Percentiles rank a stretch among this genome's conserved stretches.
Conservation (phyloP, 2,329 filamentous ascomycete genomes). For the Monosporascus sp. region DNA sequence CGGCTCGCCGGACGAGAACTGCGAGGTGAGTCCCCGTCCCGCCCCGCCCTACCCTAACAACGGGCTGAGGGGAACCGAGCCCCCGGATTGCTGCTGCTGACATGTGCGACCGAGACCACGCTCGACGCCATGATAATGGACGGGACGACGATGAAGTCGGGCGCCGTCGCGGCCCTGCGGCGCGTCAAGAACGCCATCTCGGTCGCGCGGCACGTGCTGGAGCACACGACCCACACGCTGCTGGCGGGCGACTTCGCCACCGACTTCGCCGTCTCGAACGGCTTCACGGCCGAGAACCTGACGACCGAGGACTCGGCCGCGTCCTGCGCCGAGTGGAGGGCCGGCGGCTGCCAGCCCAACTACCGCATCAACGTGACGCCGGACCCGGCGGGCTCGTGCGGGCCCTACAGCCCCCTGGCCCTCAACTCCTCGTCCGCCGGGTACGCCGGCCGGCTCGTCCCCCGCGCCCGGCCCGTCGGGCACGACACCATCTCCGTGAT, state of each 20-base stretch:
- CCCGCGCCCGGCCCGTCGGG: slow-evolving; percentile 8
- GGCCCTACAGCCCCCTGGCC: slow-evolving; percentile 38
- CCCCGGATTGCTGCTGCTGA: background rate
- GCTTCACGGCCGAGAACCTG: slow-evolving; percentile 41
- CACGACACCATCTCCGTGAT: slow-evolving; percentile 53
- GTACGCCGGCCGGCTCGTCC: slow-evolving; percentile 12
- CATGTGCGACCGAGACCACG: slow-evolving; percentile 34
- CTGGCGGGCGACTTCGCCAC: slow-evolving; percentile 49
- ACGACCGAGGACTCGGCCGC: slow-evolving; percentile 34
- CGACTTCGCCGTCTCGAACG: slow-evolving; percentile 45
- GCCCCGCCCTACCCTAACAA: too few species aligned
- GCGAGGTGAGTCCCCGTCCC: slow-evolving; percentile 30
- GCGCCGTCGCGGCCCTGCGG: slow-evolving; percentile 46
- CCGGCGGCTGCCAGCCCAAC: slow-evolving; percentile 41
- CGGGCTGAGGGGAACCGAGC: too few species aligned
- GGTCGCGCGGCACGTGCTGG: slow-evolving; percentile 45
- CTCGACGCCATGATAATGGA: slow-evolving; percentile 57
- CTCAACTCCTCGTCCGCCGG: slow-evolving; percentile 10
- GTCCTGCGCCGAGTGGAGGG: slow-evolving; percentile 38
- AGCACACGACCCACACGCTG: slow-evolving; percentile 46
- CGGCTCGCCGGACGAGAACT: slow-evolving; percentile 49
- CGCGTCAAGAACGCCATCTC: slow-evolving; percentile 42
- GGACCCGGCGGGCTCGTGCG: slow-evolving; percentile 36
- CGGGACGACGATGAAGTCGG: slow-evolving; percentile 45
- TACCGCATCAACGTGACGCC: slow-evolving; percentile 42